Percentiles rank a stretch among this genome's conserved stretches.
Evolutionary conservation across 2,329 filamentous ascomycete species (phyloP).

Genomic region (Pleomassaria siparia): DNA sequence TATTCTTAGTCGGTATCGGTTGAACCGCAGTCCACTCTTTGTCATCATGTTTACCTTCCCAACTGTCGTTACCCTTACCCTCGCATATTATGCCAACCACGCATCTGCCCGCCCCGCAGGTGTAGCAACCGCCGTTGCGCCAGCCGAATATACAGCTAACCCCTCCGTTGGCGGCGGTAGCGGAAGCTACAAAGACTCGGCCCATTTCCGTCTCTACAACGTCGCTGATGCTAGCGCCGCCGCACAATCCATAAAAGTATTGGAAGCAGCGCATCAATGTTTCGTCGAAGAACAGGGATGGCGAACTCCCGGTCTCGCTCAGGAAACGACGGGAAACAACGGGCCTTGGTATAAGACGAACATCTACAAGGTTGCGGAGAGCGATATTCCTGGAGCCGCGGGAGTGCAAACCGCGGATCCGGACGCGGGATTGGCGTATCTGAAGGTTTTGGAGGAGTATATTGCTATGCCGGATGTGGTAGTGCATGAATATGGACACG

Average conservation of each 20-base stretch:
- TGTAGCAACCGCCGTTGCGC: conserved; percentile 7
- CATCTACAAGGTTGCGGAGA: conserved; percentile 45
- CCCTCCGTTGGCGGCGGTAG: conserved; percentile 16
- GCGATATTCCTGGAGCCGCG: conserved; percentile 44
- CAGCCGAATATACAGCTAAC: conserved; percentile 14
- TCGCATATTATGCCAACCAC: conserved; percentile 4
- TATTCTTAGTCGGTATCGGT: background rate
- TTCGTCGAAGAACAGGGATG: conserved; percentile 22
- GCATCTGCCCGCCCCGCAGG: conserved; percentile 3
- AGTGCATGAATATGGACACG: conserved; percentile 56
- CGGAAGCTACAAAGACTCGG: conserved; percentile 15
- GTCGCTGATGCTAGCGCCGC: conserved; percentile 30
- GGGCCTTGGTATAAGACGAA: conserved; percentile 53
- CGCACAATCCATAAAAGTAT: conserved; percentile 42
- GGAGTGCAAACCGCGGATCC: conserved; percentile 47
- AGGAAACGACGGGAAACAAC: conserved; percentile 17
- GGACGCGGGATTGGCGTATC: conserved; percentile 44
- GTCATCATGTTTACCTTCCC: background rate
- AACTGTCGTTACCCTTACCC: background rate
- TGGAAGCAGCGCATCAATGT: conserved; percentile 49
- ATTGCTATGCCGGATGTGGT: conserved; percentile 46
- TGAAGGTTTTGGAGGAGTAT: conserved; percentile 46
- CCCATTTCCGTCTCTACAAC: conserved; percentile 47
- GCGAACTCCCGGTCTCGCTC: conserved; percentile 25
- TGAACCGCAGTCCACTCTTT: background rate